Base-by-base conservation (phyloP, 2,329 filamentous ascomycete genomes). In the Trichoderma endophyticum region DNA sequence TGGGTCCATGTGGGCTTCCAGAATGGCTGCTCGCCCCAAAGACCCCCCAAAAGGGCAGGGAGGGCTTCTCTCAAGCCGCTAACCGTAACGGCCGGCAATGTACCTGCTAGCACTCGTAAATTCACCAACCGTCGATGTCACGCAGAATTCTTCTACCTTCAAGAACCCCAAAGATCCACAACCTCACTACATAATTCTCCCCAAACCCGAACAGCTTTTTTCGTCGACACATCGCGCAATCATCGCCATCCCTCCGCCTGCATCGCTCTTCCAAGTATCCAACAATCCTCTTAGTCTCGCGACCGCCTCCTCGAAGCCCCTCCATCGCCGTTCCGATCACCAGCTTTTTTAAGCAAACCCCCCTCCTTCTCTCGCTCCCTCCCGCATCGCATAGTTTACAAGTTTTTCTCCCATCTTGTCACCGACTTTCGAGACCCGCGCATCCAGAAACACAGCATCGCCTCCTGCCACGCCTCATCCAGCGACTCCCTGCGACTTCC, bases 131-230 rank as follows among this genome's bases (percentile, higher is more conserved):
- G 43, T 72, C 71, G 64, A 72, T 69, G 71, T 72, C 71, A 72
- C 71, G 71, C 71, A 72, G 71, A 72, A 72, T 72, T 72, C 65
- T 72, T 70, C 36, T 51, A 69, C 63, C 71, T 30, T 54, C 43
- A 59, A 60, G 68, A 63, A 71, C 60, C 68, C 60, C 48, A 71
- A 67, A 56, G 32, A 64, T 71, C 68, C 68, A 71, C 68, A 63
- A 71, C 68, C 11, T 56, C 71, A 69, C 57, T 57, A 57, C 68
- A 71, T 64, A 71, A 71, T 64, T 71, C 68, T 43, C 60, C 59
- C 60, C 59, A 32, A 62, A 26, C 60, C 56, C 60, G 59, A 71
- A 21, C 68, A 63, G 6, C 68, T 32, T 57, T 57, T 39, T 56
- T 69, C 18, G 56, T 56, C 56, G 30, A 59, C 26, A 39, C 61